A percentile compares a stretch with the other conserved stretches of the same genome.
Evolutionary conservation across 169 alveolate species (phyloP).

Genomic region (Plasmodium relictum): DNA sequence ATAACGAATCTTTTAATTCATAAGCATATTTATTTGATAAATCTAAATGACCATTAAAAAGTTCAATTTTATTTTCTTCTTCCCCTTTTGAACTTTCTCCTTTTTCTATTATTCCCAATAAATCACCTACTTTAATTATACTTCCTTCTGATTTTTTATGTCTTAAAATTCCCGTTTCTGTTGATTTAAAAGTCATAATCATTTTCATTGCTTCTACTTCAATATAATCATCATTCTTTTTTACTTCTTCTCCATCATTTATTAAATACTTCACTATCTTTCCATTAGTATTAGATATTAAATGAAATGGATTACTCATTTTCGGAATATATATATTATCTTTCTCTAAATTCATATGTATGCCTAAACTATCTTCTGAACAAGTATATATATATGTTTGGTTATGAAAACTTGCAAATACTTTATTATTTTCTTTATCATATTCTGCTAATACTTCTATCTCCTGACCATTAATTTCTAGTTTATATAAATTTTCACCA

Average conservation of each 20-base stretch:
- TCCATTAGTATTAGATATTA: slow-evolving; percentile 78
- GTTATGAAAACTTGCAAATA: slow-evolving; percentile 46
- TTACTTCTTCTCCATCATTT: slow-evolving; percentile 81
- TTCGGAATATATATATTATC: slow-evolving; percentile 67
- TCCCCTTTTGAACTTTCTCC: slow-evolving; percentile 9
- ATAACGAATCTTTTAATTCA: slow-evolving; percentile 14
- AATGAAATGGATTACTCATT: slow-evolving; percentile 65
- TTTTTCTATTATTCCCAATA: slow-evolving; percentile 79
- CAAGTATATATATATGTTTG: slow-evolving; percentile 70
- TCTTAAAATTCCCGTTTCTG: slow-evolving; percentile 83
- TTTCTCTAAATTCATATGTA: slow-evolving; percentile 61
- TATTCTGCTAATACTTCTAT: slow-evolving; percentile 66
- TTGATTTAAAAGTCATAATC: slow-evolving; percentile 85
- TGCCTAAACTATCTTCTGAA: slow-evolving; percentile 67
- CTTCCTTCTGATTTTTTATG: slow-evolving; percentile 87
- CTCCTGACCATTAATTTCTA: slow-evolving; percentile 55
- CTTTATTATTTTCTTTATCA: slow-evolving; percentile 61
- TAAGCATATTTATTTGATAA: slow-evolving; percentile 76
- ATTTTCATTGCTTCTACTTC: slow-evolving; percentile 91
- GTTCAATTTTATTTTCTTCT: slow-evolving; percentile 17
- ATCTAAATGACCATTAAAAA: slow-evolving; percentile 40
- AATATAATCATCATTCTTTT: slow-evolving; percentile 84
- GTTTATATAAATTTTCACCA: slow-evolving; percentile 67
- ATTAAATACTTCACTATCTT: slow-evolving; percentile 82
- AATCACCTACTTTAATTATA: slow-evolving; percentile 84